Base-by-base conservation (phyloP, 2,329 filamentous ascomycete genomes). In the Diaporthe citri region DNA sequence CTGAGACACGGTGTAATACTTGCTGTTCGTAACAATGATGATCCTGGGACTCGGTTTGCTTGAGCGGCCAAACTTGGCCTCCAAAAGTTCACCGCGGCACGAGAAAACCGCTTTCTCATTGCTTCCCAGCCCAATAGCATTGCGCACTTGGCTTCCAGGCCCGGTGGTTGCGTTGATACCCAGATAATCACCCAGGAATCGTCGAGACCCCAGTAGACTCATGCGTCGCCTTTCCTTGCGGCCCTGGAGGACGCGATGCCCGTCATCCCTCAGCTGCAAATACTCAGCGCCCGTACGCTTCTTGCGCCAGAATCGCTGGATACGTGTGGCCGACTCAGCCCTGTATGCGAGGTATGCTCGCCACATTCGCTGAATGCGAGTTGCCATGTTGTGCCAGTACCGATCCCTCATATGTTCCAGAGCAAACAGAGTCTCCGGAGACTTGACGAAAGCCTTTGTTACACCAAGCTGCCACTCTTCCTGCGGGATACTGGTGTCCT, bases 381-480 rank as follows among this genome's bases (percentile, higher is more conserved):
- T 97, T 4, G 97, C 97, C 97, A 99, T 98, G 85, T 98, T 99
- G 85, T 98, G 96, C 96, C 96, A 98, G 85, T 98, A 99, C 74
- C 95, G 90, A 82, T 99, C 97, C 82, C 97, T 92, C 96, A 99
- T 98, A 74, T 97, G 96, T 84, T 99, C 97, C 15, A 99, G 88
- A 3, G 97, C 97, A 81, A 99, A 99, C 2, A 99, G 87, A 0
- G 97, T 99, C 84, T 99, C 97, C 0, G 97, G 97, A 0, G 97
- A 96, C 85, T 99, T 98, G 87, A 99, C 97, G 81, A 99, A 99
- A 5, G 95, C 96, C 85, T 98, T 99, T 1, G 94, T 96, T 7
- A 97, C 94, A 85, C 97, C 97, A 89, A 99, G 94, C 84, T 99
- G 97, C 89, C 95, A 98, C 82, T 99, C 97, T 80, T 98, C 97